A percentile compares a stretch with the other conserved stretches of the same genome.
phyloP scores from a whole-genome alignment of 306 rosid species.

The Citrullus amarus region DNA sequence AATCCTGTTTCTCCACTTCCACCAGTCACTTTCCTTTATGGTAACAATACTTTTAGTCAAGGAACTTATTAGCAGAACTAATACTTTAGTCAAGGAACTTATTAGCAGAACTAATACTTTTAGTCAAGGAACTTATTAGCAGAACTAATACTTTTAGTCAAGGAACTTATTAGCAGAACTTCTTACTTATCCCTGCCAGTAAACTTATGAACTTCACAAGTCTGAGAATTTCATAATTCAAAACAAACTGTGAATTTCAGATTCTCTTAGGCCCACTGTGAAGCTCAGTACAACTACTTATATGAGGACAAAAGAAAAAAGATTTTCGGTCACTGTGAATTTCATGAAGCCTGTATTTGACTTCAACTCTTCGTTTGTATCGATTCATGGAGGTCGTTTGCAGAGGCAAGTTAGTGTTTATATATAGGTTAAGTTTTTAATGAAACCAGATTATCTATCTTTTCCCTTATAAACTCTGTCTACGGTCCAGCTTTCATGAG shows the following conservation, averaged over 20 bases:
- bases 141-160: background rate
- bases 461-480: background rate
- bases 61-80: background rate
- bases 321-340: constrained; percentile 33
- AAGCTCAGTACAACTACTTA: constrained; percentile 63
- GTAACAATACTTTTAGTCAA: constrained; percentile 24
- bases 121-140: background rate
- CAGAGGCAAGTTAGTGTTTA: constrained; percentile 40
- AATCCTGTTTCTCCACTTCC: constrained; percentile 59
- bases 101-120: background rate
- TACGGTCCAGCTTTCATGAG: constrained; percentile 39
- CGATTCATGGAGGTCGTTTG: constrained; percentile 58
- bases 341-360: constrained; percentile 69
- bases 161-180: background rate
- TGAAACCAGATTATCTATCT: background rate
- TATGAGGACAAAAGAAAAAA: constrained; percentile 53
- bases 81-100: background rate
- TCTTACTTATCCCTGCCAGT: background rate
- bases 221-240: background rate
- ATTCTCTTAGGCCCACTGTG: constrained; percentile 62
- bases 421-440: background rate
- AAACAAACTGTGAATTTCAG: constrained; percentile 28
- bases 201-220: background rate
- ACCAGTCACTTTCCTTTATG: constrained; percentile 69
- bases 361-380: constrained; percentile 62